A percentile compares a stretch with the other conserved stretches of the same genome.
These are phyloP conservation scores for Stipa capillata DNA, from an alignment of 176 grass and related monocot species.

Conservation along the genomic window DNA sequence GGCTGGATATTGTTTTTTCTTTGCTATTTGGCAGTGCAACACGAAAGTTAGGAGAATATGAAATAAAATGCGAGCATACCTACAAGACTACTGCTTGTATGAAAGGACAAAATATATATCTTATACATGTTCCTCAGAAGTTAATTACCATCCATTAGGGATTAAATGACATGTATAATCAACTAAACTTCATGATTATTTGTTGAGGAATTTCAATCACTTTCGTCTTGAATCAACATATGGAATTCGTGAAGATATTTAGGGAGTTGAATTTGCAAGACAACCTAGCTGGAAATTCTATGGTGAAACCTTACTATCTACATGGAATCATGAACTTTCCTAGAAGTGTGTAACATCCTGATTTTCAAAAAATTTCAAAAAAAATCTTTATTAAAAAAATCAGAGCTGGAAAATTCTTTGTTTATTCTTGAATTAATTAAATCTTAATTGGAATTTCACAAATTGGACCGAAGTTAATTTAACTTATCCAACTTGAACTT, in stretches of 20 bases:
- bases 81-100: neutral
- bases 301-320: no score
- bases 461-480: no score
- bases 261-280: no score
- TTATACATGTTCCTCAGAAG: neutral
- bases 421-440: no score
- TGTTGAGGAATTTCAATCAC: slow-evolving; percentile 85
- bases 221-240: slow-evolving; percentile 94
- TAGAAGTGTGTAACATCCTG: no score
- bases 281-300: no score
- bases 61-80: neutral
- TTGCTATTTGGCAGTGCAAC: neutral
- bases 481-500: no score
- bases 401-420: no score
- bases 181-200: slow-evolving; percentile 34
- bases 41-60: neutral
- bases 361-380: no score
- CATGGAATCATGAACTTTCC: no score
- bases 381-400: no score
- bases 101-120: neutral
- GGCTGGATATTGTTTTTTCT: neutral
- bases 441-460: no score
- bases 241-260: slow-evolving; percentile 90
- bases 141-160: neutral
- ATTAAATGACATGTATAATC: neutral